Base-by-base conservation (phyloP, 352 stramenopile species). In the Halophytophthora polymorphica region DNA sequence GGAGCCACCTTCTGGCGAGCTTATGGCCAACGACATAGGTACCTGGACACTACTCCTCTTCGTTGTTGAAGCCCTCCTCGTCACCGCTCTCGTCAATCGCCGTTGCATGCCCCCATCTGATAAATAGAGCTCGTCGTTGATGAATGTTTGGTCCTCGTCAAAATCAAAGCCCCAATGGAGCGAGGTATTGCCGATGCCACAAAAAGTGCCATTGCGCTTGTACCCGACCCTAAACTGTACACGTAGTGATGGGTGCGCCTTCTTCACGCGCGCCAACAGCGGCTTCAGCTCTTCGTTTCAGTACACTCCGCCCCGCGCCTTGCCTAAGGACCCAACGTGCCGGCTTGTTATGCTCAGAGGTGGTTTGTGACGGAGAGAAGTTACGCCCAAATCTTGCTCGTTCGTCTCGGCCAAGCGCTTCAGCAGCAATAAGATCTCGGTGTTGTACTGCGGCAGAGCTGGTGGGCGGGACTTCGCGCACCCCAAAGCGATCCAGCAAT, bases 381-480 rank as follows among this genome's bases (percentile, higher is more conserved):
- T 29, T 10, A 33, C 25, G 22, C 19, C 43, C 3, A 75, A 13
- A 6, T 70, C 38, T 28, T 60, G 34, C 13, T 56, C 39, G 1
- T 52, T 57, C 17, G 40, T 61, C 5, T 56, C 28, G 2, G 55
- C 39, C 2, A 79, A 39, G 19, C 37, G 37, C 25, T 42, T 49
- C 21, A 83, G 45, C 15, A 83, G 33, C 15, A 39, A 18, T 8
- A 61, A n/a, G 14, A 83, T 22, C 10, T 57, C 64, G 18, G 49
- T 33, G 46, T 83, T 79, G 34, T 77, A 83, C 6, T 34, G 28
- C 10, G n/a, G n/a, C n/a, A n/a, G n/a, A n/a, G 58, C 43, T 11
- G 31, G 19, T 6, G 55, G 64, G 0, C 59, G 45, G 14, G 46
- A 31, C 0, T 40, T 45, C 6, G 39, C 25, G 29, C 55, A 50